These are phyloP conservation scores for Hymenotorrendiella dingleyae DNA, from an alignment of 2,329 filamentous ascomycete genomes.

Conservation along the genomic window DNA sequence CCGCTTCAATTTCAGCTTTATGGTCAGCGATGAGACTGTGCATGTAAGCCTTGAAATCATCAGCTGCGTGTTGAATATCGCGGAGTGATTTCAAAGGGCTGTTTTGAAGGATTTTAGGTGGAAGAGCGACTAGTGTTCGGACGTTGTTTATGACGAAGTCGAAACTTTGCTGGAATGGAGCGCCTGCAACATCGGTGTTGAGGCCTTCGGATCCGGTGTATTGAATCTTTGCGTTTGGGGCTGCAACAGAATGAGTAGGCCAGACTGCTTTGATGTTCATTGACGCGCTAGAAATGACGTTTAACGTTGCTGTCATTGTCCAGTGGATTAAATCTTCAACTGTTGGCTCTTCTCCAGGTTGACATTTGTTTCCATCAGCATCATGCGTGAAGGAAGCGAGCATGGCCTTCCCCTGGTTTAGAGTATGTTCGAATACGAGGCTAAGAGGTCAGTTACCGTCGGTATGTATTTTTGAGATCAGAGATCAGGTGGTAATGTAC, in stretches of 20 bases:
- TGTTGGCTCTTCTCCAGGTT: constrained; percentile 8
- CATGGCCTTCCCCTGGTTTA: constrained; percentile 31
- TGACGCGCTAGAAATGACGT: constrained; percentile 46
- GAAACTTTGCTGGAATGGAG: constrained; percentile 10
- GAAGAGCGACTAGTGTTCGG: constrained; percentile 8
- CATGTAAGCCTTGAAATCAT: constrained; percentile 15
- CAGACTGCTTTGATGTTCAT: constrained; percentile 30
- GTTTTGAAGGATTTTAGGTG: constrained; percentile 7
- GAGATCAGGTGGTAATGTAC: background rate
- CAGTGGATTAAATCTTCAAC: constrained; percentile 29
- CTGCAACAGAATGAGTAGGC: constrained; percentile 13
- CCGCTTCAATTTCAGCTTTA: constrained; percentile 1
- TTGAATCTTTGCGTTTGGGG: background rate
- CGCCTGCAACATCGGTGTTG: background rate
- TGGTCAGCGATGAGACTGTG: constrained; percentile 12
- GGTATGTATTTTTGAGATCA: background rate
- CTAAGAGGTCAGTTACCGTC: too few relatives aligned
- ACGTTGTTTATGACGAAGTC: constrained; percentile 10
- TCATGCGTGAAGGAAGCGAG: constrained; percentile 21
- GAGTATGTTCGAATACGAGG: constrained; percentile 34
- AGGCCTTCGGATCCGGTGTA: background rate
- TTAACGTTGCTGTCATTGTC: constrained; percentile 44
- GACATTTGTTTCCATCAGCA: constrained; percentile 6
- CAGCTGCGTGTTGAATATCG: constrained; percentile 1
- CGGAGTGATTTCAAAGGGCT: constrained; percentile 5